phyloP scores from a whole-genome alignment of 495 filamentous ascomycete species.

The Lepraria neglecta region DNA sequence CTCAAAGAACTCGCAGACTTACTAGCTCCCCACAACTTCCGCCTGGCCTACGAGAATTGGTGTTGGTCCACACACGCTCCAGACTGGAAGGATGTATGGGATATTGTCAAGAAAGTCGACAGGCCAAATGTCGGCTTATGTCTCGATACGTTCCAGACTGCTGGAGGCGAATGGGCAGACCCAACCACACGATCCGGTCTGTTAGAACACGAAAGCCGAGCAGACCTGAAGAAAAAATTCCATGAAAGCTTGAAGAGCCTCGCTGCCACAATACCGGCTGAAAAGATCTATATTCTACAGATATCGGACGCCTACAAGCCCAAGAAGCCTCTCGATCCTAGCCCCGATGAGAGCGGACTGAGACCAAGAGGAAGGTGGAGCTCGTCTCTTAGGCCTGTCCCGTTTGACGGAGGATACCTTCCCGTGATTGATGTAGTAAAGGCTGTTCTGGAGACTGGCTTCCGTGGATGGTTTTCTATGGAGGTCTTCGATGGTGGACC shows the following conservation, averaged over 20 bases:
- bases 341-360: conserved; percentile 42
- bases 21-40: conserved; percentile 48
- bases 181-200: conserved; percentile 60
- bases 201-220: conserved; percentile 37
- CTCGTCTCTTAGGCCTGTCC: conserved; percentile 61
- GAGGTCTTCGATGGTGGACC: conserved; percentile 69
- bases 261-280: conserved; percentile 49
- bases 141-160: conserved; percentile 77
- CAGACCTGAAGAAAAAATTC: conserved; percentile 47
- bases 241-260: conserved; percentile 49
- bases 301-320: conserved; percentile 73
- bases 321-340: conserved; percentile 43
- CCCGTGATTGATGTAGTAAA: conserved; percentile 58
- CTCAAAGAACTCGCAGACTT: conserved; percentile 59
- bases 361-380: conserved; percentile 64
- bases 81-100: conserved; percentile 61
- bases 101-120: conserved; percentile 55
- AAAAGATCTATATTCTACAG: conserved; percentile 73
- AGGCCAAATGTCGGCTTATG: conserved; percentile 66
- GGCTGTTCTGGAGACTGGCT: conserved; percentile 66
- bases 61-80: conserved; percentile 72
- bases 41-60: conserved; percentile 79
- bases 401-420: conserved; percentile 66
- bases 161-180: conserved; percentile 69
- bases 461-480: conserved; percentile 64